Evolutionary conservation across 2,329 filamentous ascomycete genomes (phyloP).

Genomic region (Venturia asperata): DNA sequence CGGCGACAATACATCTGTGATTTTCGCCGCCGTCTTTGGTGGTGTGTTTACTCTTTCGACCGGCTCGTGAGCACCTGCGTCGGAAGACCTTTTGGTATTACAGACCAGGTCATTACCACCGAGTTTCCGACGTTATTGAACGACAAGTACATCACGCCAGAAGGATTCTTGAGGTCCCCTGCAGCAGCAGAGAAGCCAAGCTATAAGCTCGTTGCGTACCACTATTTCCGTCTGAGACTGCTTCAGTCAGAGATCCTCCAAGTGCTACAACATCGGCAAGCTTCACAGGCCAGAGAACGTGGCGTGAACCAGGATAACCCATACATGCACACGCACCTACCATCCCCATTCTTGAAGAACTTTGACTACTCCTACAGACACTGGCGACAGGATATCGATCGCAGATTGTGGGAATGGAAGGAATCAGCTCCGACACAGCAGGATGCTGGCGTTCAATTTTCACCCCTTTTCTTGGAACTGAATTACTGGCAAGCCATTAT

Average conservation of each 20-base stretch:
- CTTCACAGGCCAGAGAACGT: conserved; percentile 63
- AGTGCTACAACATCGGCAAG: conserved; percentile 86
- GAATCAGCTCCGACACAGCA: conserved; percentile 66
- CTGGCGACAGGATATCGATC: conserved; percentile 84
- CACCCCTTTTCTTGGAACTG: conserved; percentile 80
- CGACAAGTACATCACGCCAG: conserved; percentile 77
- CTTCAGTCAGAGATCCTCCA: conserved; percentile 93
- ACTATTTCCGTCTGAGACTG: conserved; percentile 83
- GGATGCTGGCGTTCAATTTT: conserved; percentile 83
- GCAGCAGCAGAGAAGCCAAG: conserved; percentile 57
- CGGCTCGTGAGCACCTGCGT: conserved; percentile 93
- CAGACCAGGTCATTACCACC: conserved; percentile 93
- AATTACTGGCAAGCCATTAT: conserved; percentile 98
- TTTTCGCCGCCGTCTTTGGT: conserved; percentile 81
- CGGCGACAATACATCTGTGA: conserved; percentile 80
- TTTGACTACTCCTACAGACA: conserved; percentile 73
- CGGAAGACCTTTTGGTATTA: conserved; percentile 85
- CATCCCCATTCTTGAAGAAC: conserved; percentile 75
- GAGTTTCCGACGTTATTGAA: conserved; percentile 87
- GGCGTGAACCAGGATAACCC: conserved; percentile 59
- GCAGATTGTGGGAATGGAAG: conserved; percentile 79
- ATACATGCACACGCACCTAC: conserved; percentile 69
- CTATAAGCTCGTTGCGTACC: conserved; percentile 85
- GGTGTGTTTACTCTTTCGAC: conserved; percentile 94
- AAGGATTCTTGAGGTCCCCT: conserved; percentile 60